Percentiles rank a stretch among this genome's conserved stretches.
Evolutionary conservation across 2,329 filamentous ascomycete species (phyloP).

Genomic region (Aureobasidium vineae): DNA sequence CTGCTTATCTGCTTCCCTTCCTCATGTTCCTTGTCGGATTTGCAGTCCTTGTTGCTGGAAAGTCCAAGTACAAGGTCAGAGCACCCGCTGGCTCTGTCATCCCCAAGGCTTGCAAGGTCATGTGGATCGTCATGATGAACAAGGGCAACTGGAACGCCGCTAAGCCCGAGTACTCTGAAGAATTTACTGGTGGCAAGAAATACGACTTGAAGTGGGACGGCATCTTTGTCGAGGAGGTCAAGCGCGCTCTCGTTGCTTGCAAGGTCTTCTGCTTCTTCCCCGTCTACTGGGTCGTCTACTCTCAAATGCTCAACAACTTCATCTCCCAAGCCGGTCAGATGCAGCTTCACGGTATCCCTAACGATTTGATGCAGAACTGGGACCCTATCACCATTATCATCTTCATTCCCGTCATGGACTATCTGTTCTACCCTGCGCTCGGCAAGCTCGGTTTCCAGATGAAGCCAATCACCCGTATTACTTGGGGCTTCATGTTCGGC

Average conservation of each 20-base stretch:
- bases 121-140: conserved; percentile 55
- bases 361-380: conserved; percentile 51
- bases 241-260: conserved; percentile 64
- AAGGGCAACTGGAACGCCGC: conserved; percentile 57
- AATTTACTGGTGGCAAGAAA: conserved; percentile 45
- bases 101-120: conserved; percentile 62
- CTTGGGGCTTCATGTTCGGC: conserved; percentile 54
- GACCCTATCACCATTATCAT: conserved; percentile 49
- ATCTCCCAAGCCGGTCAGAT: conserved; percentile 50
- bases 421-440: conserved; percentile 47
- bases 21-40: conserved; percentile 63
- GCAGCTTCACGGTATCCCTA: conserved; percentile 48
- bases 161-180: conserved; percentile 64
- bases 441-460: conserved; percentile 45
- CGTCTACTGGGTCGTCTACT: conserved; percentile 48
- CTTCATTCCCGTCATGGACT: conserved; percentile 49
- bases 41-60: conserved; percentile 49
- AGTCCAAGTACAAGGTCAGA: conserved; percentile 43
- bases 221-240: conserved; percentile 69
- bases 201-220: conserved; percentile 61
- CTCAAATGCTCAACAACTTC: conserved; percentile 45
- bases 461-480: conserved; percentile 54
- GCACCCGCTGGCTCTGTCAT: conserved; percentile 63
- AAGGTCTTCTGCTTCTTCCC: conserved; percentile 61
- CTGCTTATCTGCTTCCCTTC: conserved; percentile 61